Conservation (phyloP, 2,329 filamentous ascomycete genomes). For the Botrytis byssoidea region DNA sequence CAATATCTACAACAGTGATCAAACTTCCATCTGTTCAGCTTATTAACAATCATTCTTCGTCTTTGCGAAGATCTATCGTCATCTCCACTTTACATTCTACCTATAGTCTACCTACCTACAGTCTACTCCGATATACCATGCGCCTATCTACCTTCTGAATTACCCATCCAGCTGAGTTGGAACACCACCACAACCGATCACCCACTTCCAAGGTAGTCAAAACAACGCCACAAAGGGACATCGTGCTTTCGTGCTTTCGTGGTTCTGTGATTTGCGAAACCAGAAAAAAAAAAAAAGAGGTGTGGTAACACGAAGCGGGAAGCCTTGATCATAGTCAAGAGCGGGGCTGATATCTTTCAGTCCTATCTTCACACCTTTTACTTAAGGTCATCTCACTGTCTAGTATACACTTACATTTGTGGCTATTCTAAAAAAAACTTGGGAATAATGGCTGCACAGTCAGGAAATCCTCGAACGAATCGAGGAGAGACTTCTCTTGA, state of each 20-base stretch:
- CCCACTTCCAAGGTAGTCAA: slow-evolving; percentile 1
- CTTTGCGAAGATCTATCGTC: not conserved
- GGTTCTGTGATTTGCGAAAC: slow-evolving; percentile 1
- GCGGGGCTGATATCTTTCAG: slow-evolving; percentile 21
- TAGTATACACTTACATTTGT: not conserved
- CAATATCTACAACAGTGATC: not conserved
- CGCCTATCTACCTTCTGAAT: not conserved
- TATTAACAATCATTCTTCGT: not conserved
- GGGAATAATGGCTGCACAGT: slow-evolving; percentile 8
- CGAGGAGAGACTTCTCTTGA: slow-evolving; percentile 37
- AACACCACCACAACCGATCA: slow-evolving; percentile 11
- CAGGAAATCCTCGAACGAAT: not conserved
- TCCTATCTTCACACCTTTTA: slow-evolving; percentile 3
- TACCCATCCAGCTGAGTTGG: slow-evolving; percentile 12
- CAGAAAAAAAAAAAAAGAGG: slow-evolving; percentile 8
- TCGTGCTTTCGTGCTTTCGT: slow-evolving; percentile 3
- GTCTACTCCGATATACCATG: not conserved
- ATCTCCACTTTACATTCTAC: not conserved
- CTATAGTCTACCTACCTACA: not conserved
- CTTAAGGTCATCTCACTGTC: not conserved
- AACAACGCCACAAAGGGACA: slow-evolving; percentile 13
- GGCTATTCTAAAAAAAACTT: not conserved
- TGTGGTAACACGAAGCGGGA: slow-evolving; percentile 20
- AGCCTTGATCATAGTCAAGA: slow-evolving; percentile 7
- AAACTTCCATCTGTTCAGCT: not conserved